Evolutionary conservation across 2,329 filamentous ascomycete species (phyloP), one percentile per base, ranked within the genome.

Genomic region (Pseudocercospora fuligena): DNA sequence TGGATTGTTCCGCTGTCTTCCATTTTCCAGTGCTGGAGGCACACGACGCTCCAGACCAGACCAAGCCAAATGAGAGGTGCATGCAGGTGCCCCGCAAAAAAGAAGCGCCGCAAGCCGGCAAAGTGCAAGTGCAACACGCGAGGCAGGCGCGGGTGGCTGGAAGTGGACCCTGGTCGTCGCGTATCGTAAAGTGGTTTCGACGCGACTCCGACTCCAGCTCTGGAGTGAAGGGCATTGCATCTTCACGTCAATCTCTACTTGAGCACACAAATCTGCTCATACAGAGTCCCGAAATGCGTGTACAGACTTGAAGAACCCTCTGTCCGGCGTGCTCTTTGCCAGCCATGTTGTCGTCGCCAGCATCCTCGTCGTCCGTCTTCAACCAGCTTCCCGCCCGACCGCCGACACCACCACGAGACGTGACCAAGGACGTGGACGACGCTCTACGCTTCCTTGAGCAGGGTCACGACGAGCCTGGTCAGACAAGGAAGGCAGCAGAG

Each of bases 351-450:
- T 70, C 70, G 59, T 69, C 70, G 31, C 47, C 65, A 16, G 40
- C 51, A 16, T 58, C 64, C 46, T 47, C 66, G 59, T 66, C 70
- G 36, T 76, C 76, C 60, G 74, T 75, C 61, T 80, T 86, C 73
- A 79, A 83, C 65, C 78, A 78, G 71, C 78, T 86, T 71, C 81
- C 83, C 73, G 78, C 80, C 76, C 83, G 84, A 73, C 86, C 85
- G 68, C 86, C 85, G 19, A 88, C 85, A 73, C 85, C 86, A 71
- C 86, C 86, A 43, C 83, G 82, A 78, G 83, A 82, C 61, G 65
- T 79, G 66, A 80, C 56, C 70, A 79, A 80, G 63, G 79, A 78
- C 56, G 73, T 82, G 25, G 73, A 79, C 56, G 66, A 70, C 61
- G 70, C 70, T 6, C 63, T 73, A 14, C 66, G 63, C 16, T 83